Percentiles rank a stretch among this genome's conserved stretches.
Evolutionary conservation across 176 grass and related monocot genomes (phyloP).

Genomic region (Saccharum officinarum): DNA sequence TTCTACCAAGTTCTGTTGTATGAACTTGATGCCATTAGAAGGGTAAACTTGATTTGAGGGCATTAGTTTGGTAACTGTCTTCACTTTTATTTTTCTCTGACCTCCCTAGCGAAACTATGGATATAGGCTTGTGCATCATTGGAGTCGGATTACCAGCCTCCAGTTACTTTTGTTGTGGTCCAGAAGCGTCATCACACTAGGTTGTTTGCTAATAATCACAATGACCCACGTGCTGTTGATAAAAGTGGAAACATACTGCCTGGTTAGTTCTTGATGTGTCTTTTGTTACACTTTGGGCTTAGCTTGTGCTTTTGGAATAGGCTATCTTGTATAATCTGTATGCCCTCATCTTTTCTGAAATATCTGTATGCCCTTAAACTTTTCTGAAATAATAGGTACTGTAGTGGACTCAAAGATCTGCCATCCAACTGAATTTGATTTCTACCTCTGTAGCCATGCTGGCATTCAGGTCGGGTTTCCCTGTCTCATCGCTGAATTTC

Average conservation of each 20-base stretch:
- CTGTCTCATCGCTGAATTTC: neutral
- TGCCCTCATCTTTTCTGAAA: neutral
- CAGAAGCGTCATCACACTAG: slow-evolving; percentile 98
- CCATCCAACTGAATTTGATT: slow-evolving; percentile 98
- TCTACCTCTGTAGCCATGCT: slow-evolving; percentile 94
- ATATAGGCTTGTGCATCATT: slow-evolving; percentile 85
- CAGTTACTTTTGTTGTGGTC: slow-evolving; percentile 93
- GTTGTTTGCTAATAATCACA: slow-evolving; percentile 91
- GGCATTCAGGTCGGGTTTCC: slow-evolving; percentile 74
- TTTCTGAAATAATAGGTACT: slow-evolving; percentile 51
- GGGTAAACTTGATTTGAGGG: slow-evolving; percentile 42
- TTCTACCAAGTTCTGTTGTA: slow-evolving; percentile 95
- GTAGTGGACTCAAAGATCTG: slow-evolving; percentile 96
- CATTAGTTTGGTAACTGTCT: neutral
- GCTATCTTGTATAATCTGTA: neutral
- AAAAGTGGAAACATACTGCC: slow-evolving; percentile 92
- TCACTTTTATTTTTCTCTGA: neutral
- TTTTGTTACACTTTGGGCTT: neutral
- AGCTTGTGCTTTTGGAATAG: neutral
- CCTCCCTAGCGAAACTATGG: neutral
- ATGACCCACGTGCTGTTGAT: slow-evolving; percentile 67
- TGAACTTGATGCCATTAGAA: slow-evolving; percentile 95
- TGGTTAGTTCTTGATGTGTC: slow-evolving; percentile 51
- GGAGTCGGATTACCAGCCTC: slow-evolving; percentile 94
- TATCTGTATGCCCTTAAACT: neutral